A percentile compares a stretch with the other conserved stretches of the same genome.
These are phyloP conservation scores for Erigeron philadelphicus DNA, from an alignment of 140 eudicot genomes.

Conservation along the genomic window DNA sequence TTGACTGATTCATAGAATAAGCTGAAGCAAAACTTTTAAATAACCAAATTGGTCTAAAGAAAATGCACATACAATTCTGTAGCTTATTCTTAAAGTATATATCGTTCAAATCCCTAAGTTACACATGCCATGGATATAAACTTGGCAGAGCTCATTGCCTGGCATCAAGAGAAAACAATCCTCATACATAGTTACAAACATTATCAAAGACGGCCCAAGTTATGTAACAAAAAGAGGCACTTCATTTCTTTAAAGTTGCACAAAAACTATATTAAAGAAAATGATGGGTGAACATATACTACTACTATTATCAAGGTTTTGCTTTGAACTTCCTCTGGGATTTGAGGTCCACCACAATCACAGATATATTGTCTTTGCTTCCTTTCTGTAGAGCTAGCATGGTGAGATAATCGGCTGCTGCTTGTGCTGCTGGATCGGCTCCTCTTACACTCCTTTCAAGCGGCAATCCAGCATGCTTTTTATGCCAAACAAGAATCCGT, in stretches of 20 bases:
- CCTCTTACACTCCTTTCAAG: constrained; percentile 42
- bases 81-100: no score
- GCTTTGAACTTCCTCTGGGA: constrained; percentile 67
- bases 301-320: constrained; percentile 39
- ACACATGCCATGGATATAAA: no score
- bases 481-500: constrained; percentile 83
- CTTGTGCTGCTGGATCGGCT: constrained; percentile 73
- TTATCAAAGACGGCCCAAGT: constrained; percentile 32
- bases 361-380: constrained; percentile 83
- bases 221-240: constrained; percentile 32
- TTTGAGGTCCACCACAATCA: constrained; percentile 89
- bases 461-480: constrained; percentile 53
- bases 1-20: no score
- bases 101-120: no score
- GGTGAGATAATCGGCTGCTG: constrained; percentile 85
- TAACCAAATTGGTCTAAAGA: no score
- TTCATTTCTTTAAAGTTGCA: constrained; percentile 20
- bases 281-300: constrained; percentile 30
- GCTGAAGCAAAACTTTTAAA: no score
- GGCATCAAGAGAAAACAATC: no score
- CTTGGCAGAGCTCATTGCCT: no score
- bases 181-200: constrained; percentile 31
- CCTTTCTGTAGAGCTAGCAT: constrained; percentile 81
- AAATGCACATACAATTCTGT: no score
- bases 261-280: constrained; percentile 25